Conservation (phyloP, 1,284 basidiomycete species). For the Trichosporon sp. region DNA sequence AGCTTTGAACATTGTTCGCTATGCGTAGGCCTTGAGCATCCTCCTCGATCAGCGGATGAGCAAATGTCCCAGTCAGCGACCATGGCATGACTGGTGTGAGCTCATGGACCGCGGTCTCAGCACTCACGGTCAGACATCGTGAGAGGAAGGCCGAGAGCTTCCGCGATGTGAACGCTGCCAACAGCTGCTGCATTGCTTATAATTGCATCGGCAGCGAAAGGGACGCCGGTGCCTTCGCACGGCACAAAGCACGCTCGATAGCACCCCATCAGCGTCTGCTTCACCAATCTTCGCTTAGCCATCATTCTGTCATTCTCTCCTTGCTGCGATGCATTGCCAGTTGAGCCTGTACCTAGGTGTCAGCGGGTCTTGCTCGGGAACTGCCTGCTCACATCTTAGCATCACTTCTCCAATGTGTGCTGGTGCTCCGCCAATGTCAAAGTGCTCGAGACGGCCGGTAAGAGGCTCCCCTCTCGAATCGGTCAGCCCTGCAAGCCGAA, state of each 20-base stretch:
- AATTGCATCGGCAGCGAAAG: conserved; percentile 59
- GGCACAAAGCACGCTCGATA: conserved; percentile 56
- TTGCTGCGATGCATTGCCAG: conserved; percentile 34
- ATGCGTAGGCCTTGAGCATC: conserved; percentile 52
- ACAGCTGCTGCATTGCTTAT: conserved; percentile 63
- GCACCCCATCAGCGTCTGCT: conserved; percentile 57
- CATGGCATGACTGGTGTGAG: conserved; percentile 60
- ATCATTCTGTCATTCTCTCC: conserved; percentile 38
- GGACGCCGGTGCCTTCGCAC: conserved; percentile 48
- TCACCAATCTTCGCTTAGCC: conserved; percentile 41
- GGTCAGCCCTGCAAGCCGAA: conserved; percentile 54
- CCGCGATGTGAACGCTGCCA: conserved; percentile 61
- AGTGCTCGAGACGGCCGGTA: conserved; percentile 38
- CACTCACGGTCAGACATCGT: conserved; percentile 47
- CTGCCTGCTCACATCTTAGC: conserved; percentile 42
- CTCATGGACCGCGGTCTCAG: neutral
- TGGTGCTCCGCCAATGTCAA: conserved; percentile 42
- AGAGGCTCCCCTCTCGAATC: conserved; percentile 49
- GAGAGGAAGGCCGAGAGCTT: conserved; percentile 59
- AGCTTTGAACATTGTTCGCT: conserved; percentile 57
- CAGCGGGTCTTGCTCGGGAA: neutral
- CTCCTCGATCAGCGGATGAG: conserved; percentile 62
- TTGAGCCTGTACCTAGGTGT: conserved; percentile 37
- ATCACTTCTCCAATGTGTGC: conserved; percentile 47
- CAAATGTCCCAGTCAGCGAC: conserved; percentile 59